Base-by-base conservation (phyloP, 1,284 basidiomycete genomes). In the Pseudozyma sp. region DNA sequence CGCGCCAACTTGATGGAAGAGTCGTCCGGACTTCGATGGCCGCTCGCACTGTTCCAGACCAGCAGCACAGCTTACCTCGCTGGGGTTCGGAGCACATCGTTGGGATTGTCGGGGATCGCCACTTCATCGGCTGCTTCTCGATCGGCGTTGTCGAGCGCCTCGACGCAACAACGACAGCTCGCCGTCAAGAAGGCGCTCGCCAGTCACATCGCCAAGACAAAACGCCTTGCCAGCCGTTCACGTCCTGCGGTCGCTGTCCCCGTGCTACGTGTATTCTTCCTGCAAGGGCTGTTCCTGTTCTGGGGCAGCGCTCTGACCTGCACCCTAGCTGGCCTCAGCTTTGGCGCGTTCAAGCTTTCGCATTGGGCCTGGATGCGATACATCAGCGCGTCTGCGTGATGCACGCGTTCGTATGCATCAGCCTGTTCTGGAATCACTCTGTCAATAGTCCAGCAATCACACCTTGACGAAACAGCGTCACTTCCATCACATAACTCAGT, bases 361-460 rank as follows among this genome's bases (percentile, higher is more conserved):
- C 54, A 33, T 24, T 65, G 62, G 62, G 62, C 54, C 8, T 65
- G 54, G 61, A n/a, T 33, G 42, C 52, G 52, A 47, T 54, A 62
- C 39, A 24, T 60, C 13, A 55, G 54, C 31, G n/a, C 42, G 13
- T 54, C 19, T 19, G 43, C 43, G 7, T 45, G 43, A 45, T 24
- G 24, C 24, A 24, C 24, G 24, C 24, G 24, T 4, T 24, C 24
- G 24, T 24, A 24, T 24, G 24, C 24, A 24, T 1, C 24, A 24
- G 24, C 4, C 24, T 24, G 24, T 24, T 24, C 24, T 24, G 24
- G 24, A 4, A 24, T 24, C 24, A 24, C 24, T 24, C 24, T 24
- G 24, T 24, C 24, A 24, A 24, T 24, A 24, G 4, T 24, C 24
- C 1, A 24, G 4, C 1, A 24, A 24, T 4, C 24, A 24, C 40